These are phyloP conservation scores for Paramecium tetraurelia DNA, from an alignment of 73 alveolate genomes.

Conservation along the genomic window DNA sequence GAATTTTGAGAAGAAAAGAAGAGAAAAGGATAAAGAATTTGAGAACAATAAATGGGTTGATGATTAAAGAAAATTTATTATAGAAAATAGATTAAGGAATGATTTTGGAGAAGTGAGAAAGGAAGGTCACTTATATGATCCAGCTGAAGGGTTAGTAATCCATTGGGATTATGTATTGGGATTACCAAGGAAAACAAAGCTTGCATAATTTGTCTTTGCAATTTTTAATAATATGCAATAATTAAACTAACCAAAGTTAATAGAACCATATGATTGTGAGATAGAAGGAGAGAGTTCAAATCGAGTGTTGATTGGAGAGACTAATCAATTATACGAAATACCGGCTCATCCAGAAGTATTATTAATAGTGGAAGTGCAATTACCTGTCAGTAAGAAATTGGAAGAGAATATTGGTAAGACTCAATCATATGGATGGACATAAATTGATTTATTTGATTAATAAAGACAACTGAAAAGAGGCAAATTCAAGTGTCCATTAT, in stretches of 20 bases:
- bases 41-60: constrained; percentile 74
- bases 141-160: constrained; percentile 57
- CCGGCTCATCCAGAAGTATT: constrained; percentile 60
- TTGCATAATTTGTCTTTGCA: constrained; percentile 52
- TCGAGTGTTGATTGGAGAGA: constrained; percentile 52
- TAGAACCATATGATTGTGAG: constrained; percentile 60
- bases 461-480: constrained; percentile 61
- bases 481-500: constrained; percentile 59
- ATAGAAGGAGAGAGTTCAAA: constrained; percentile 48
- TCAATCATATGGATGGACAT: constrained; percentile 57
- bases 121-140: constrained; percentile 43
- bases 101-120: constrained; percentile 53
- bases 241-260: constrained; percentile 36
- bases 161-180: constrained; percentile 64
- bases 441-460: constrained; percentile 59
- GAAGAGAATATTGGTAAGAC: constrained; percentile 58
- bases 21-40: constrained; percentile 67
- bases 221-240: constrained; percentile 47
- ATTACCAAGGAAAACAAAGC: constrained; percentile 56
- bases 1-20: constrained; percentile 74
- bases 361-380: constrained; percentile 38
- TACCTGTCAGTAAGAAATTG: constrained; percentile 44
- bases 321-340: constrained; percentile 50
- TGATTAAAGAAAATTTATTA: constrained; percentile 53
- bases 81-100: constrained; percentile 51